Conservation (phyloP, 768 basidiomycete species). For the Chalciporus sphaerocephalus region DNA sequence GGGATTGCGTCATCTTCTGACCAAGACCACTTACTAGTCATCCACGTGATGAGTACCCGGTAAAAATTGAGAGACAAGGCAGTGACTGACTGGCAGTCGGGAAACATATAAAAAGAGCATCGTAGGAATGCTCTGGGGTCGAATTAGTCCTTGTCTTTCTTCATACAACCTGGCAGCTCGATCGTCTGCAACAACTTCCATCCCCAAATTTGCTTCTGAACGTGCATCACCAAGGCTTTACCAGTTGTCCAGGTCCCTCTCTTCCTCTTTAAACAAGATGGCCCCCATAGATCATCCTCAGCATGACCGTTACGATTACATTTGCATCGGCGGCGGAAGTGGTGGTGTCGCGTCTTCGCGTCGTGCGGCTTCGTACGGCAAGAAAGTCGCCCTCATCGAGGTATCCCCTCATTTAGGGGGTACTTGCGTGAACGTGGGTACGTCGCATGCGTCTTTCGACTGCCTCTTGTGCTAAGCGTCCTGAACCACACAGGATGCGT, state of each 20-base stretch:
- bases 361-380: slow-evolving; percentile 87
- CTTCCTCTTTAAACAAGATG: slow-evolving; percentile 48
- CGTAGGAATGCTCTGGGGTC: slow-evolving; percentile 10
- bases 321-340: slow-evolving; percentile 90
- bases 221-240: slow-evolving; percentile 20
- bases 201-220: slow-evolving; percentile 14
- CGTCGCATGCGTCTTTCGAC: slow-evolving; percentile 26
- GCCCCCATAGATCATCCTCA: slow-evolving; percentile 66
- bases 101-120: slow-evolving; percentile 16
- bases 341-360: slow-evolving; percentile 88
- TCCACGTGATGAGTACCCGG: too few relatives aligned
- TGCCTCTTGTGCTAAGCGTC: slow-evolving; percentile 2
- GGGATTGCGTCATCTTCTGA: too few relatives aligned
- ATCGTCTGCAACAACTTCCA: slow-evolving; percentile 3
- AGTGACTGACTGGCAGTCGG: too few relatives aligned
- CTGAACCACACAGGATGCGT: slow-evolving; percentile 69
- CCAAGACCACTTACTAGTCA: too few relatives aligned
- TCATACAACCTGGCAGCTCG: slow-evolving; percentile 9
- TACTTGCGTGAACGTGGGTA: slow-evolving; percentile 97
- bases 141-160: slow-evolving; percentile 1
- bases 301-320: slow-evolving; percentile 70
- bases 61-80: too few relatives aligned
- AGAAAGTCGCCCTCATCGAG: slow-evolving; percentile 90
- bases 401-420: slow-evolving; percentile 73
- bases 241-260: slow-evolving; percentile 46